phyloP scores from a whole-genome alignment of 345 rosid genomes.

The Rhodamnia rubescens region DNA sequence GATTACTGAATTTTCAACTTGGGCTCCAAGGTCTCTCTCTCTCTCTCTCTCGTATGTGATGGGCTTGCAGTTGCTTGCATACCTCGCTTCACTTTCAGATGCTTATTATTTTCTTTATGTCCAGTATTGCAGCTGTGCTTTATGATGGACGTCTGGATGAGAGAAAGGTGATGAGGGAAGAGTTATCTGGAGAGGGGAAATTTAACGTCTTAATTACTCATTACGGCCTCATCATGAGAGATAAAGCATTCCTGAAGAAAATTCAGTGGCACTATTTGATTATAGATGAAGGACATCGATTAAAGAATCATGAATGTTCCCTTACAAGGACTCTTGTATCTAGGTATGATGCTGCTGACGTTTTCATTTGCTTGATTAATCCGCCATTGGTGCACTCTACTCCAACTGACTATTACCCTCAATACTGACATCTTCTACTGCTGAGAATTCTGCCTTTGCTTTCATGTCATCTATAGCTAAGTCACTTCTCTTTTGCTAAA shows the following conservation, averaged over 20 bases:
- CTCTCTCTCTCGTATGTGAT: not conserved
- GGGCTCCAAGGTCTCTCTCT: constrained; percentile 63
- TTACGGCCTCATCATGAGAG: constrained; percentile 98
- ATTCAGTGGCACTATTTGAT: constrained; percentile 89
- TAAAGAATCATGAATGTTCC: constrained; percentile 94
- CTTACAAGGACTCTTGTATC: constrained; percentile 73
- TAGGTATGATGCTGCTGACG: constrained; percentile 42
- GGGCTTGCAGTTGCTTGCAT: not conserved
- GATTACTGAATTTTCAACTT: constrained; percentile 85
- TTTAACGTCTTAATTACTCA: constrained; percentile 86
- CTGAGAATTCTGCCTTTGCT: not conserved
- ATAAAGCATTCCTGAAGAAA: constrained; percentile 85
- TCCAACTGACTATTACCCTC: not conserved
- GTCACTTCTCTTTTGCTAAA: not conserved
- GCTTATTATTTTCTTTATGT: constrained; percentile 14
- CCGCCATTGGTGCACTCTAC: not conserved
- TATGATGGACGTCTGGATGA: constrained; percentile 98
- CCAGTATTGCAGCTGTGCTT: constrained; percentile 79
- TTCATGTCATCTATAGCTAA: not conserved
- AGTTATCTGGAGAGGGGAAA: constrained; percentile 51
- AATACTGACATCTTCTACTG: not conserved
- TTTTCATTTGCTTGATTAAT: not conserved
- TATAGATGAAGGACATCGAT: constrained; percentile 98
- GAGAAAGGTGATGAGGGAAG: constrained; percentile 83
- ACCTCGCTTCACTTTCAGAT: not conserved